A percentile compares a stretch with the other conserved stretches of the same genome.
Evolutionary conservation across 2,329 filamentous ascomycete genomes (phyloP).

Genomic region (Lachnellula cervina): DNA sequence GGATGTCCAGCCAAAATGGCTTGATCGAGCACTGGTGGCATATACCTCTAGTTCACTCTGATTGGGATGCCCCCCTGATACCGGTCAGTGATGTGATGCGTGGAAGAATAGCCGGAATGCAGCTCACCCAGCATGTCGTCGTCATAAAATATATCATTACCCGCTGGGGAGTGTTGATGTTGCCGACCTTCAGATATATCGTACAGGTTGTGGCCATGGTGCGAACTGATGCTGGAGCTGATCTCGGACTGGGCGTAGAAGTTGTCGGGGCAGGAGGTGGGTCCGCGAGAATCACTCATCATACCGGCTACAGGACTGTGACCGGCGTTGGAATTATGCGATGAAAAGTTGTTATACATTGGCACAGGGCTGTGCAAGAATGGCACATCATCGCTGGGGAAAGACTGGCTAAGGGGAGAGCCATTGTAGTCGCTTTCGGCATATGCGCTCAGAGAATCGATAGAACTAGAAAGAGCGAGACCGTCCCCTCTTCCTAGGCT

Average conservation of each 20-base stretch:
- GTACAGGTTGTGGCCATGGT: conserved; percentile 47
- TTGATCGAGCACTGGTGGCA: conserved; percentile 29
- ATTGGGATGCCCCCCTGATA: conserved; percentile 14
- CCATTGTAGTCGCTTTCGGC: conserved; percentile 50
- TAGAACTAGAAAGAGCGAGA: conserved; percentile 26
- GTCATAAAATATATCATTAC: conserved; percentile 32
- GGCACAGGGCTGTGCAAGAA: conserved; percentile 52
- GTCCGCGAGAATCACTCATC: conserved; percentile 50
- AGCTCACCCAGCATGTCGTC: conserved; percentile 36
- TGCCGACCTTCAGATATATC: conserved; percentile 36
- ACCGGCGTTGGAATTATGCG: conserved; percentile 46
- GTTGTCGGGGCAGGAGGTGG: conserved; percentile 57
- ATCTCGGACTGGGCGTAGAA: conserved; percentile 57
- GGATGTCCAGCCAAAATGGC: conserved; percentile 30
- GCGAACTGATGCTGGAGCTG: conserved; percentile 55
- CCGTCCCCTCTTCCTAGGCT: conserved; percentile 36
- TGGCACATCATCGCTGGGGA: conserved; percentile 49
- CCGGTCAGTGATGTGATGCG: conserved; percentile 13
- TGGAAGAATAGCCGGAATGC: conserved; percentile 13
- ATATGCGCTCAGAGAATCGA: conserved; percentile 49
- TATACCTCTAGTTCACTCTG: conserved; percentile 27
- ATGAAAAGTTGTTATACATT: conserved; percentile 52
- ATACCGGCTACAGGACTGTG: conserved; percentile 50
- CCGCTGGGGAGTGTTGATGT: conserved; percentile 25
- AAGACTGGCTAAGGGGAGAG: conserved; percentile 50